Evolutionary conservation across 1,284 basidiomycete genomes (phyloP), one percentile per base, ranked within the genome.

Genomic region (Agaricales sp.): DNA sequence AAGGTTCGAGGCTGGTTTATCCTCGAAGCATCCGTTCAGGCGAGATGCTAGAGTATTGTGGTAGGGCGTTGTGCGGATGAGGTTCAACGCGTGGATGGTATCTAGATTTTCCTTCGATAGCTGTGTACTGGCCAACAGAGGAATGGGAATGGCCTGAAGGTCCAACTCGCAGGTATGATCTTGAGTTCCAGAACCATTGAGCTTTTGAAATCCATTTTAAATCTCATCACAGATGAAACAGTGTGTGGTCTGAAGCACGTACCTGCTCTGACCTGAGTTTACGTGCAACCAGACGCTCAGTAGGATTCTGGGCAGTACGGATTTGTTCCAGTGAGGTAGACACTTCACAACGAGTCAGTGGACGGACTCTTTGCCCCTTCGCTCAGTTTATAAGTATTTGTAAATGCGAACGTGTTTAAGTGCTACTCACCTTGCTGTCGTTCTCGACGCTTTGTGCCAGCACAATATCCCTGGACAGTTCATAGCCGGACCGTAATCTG

Each of bases 11-110:
- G 51, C 53, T 24, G 48, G 51, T 46, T 58, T 54, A 41, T 52
- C 60, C 45, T 57, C 35, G 8, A n/a, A 18, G 25, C 22, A 56
- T 24, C 80, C 80, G 49, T 70, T 64, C 11, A 84, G 54, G 20
- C 83, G 77, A 37, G 78, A 78, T 19, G 78, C 64, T 54, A 87
- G 85, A 0, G 82, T 84, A 49, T 60, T 66, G 50, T 71, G 69
- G 59, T 78, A 86, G 8, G 73, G 77, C 2, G 82, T 87, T 3
- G 75, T 79, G 50, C 65, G 60, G 39, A 87, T 78, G 20, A 58
- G 55, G 43, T 74, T 65, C 13, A 89, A 68, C 0, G 71, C 74
- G 38, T 78, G 67, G 35, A 84, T 56, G 16, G 78, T 72, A 26
- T 70, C 63, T 0, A 62, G 60, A 46, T 18, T 41, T 41, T 41